phyloP scores from a whole-genome alignment of 2,329 filamentous ascomycete species.

The Xylariaceae sp. region DNA sequence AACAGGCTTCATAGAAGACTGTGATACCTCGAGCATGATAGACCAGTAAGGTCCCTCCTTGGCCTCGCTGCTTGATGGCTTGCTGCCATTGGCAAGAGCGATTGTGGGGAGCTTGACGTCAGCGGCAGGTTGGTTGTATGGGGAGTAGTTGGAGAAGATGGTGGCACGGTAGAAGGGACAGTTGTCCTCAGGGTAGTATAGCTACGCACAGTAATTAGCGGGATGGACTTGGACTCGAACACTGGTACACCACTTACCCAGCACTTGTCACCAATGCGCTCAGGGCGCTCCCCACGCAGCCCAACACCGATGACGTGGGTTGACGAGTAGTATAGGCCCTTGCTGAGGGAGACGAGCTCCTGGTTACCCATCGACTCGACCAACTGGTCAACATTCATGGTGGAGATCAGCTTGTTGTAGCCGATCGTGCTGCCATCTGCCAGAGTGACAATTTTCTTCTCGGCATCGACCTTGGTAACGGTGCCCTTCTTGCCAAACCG shows the following conservation, averaged over 20 bases:
- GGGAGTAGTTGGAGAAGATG: slow-evolving; percentile 99
- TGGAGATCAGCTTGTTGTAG: slow-evolving; percentile 90
- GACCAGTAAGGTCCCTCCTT: slow-evolving; percentile 98
- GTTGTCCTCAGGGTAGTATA: slow-evolving; percentile 99
- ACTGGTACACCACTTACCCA: slow-evolving; percentile 58
- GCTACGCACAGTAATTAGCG: slow-evolving; percentile 38
- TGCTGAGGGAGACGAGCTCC: slow-evolving; percentile 76
- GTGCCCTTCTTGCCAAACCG: slow-evolving; percentile 80
- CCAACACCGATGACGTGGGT: slow-evolving; percentile 97
- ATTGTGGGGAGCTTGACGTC: slow-evolving; percentile 82
- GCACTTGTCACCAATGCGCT: slow-evolving; percentile 98
- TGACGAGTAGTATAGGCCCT: slow-evolving; percentile 92
- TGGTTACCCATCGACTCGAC: slow-evolving; percentile 84
- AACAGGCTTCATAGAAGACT: slow-evolving; percentile 93
- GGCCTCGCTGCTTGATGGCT: slow-evolving; percentile 66
- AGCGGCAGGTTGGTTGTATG: slow-evolving; percentile 88
- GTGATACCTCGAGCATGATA: slow-evolving; percentile 97
- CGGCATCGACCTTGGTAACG: slow-evolving; percentile 82
- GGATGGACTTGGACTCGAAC: neutral
- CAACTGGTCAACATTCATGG: slow-evolving; percentile 91
- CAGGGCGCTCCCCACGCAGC: slow-evolving; percentile 83
- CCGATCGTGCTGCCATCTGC: slow-evolving; percentile 82
- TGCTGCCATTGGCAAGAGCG: slow-evolving; percentile 80
- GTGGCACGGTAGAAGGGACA: slow-evolving; percentile 99
- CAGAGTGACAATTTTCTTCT: slow-evolving; percentile 76